Conservation (phyloP, 371 early-diverging fungal species). For the Mucor indicus region DNA sequence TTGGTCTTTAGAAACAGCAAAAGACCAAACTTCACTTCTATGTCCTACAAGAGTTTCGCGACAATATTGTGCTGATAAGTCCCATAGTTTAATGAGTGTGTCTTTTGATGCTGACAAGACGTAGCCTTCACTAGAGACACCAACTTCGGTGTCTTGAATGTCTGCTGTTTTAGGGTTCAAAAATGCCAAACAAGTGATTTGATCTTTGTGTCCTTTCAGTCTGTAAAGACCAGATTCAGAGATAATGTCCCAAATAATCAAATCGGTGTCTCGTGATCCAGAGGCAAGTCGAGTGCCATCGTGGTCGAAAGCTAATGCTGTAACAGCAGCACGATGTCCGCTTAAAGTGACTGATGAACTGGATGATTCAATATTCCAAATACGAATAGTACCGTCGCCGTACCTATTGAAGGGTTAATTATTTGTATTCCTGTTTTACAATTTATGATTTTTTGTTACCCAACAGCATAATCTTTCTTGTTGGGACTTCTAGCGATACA, state of each 20-base stretch:
- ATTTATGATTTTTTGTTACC: slow-evolving; percentile 60
- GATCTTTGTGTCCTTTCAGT: slow-evolving; percentile 92
- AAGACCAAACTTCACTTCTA: slow-evolving; percentile 90
- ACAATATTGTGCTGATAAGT: slow-evolving; percentile 88
- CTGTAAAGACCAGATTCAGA: slow-evolving; percentile 87
- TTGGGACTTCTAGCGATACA: slow-evolving; percentile 67
- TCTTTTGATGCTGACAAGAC: slow-evolving; percentile 90
- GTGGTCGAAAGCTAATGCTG: slow-evolving; percentile 78
- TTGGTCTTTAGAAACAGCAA: slow-evolving; percentile 63
- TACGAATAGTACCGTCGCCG: slow-evolving; percentile 80
- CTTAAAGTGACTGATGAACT: slow-evolving; percentile 74
- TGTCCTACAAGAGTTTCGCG: slow-evolving; percentile 93
- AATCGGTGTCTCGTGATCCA: slow-evolving; percentile 89
- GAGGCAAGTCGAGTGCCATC: slow-evolving; percentile 82
- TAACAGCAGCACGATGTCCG: slow-evolving; percentile 88
- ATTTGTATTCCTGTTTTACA: not conserved
- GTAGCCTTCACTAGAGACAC: slow-evolving; percentile 55
- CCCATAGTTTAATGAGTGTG: slow-evolving; percentile 95
- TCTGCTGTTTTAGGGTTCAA: slow-evolving; percentile 23
- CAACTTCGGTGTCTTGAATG: slow-evolving; percentile 25
- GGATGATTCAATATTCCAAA: slow-evolving; percentile 60
- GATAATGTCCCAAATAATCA: slow-evolving; percentile 94
- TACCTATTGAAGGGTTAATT: slow-evolving; percentile 40
- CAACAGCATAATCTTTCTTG: slow-evolving; percentile 74
- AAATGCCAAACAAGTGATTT: slow-evolving; percentile 73